Evolutionary conservation across 116 monocot species (phyloP).

Genomic region (Dioscorea cayenensis): DNA sequence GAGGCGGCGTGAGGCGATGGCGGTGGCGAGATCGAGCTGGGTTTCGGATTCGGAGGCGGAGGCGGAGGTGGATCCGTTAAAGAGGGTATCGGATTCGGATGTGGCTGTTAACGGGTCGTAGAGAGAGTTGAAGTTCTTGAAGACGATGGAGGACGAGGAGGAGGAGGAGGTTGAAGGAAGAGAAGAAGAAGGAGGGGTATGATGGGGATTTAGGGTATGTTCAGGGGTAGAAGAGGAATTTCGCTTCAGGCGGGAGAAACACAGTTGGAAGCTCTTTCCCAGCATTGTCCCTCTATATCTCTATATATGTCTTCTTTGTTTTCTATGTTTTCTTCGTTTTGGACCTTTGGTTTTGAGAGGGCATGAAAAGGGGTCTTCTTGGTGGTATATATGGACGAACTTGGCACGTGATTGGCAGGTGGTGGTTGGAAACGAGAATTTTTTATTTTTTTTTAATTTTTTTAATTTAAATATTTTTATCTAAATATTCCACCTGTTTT

Average conservation of each 20-base stretch:
- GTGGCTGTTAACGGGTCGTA: background rate
- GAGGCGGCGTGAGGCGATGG: conserved; percentile 10
- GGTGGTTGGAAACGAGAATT: too few relatives aligned
- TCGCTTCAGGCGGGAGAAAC: conserved; percentile 1
- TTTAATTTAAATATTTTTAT: too few relatives aligned
- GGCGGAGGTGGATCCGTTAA: background rate
- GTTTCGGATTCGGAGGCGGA: background rate
- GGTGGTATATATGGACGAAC: background rate
- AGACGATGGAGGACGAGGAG: background rate
- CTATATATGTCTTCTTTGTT: background rate
- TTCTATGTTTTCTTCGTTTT: too few relatives aligned
- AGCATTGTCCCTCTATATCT: background rate
- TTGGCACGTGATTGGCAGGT: too few relatives aligned
- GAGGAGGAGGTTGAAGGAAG: background rate
- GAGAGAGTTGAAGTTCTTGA: conserved; percentile 10
- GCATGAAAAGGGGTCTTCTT: background rate
- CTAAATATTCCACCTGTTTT: too few relatives aligned
- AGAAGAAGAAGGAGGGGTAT: background rate
- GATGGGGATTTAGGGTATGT: background rate
- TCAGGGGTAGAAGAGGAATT: background rate
- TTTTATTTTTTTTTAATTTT: too few relatives aligned
- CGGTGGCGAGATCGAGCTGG: background rate
- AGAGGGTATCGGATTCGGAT: background rate
- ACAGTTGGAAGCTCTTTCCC: conserved; percentile 3
- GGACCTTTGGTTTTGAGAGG: background rate